A percentile compares a stretch with the other conserved stretches of the same genome.
These are phyloP conservation scores for Colletotrichum sp. DNA, from an alignment of 2,329 filamentous ascomycete species.

Conservation along the genomic window DNA sequence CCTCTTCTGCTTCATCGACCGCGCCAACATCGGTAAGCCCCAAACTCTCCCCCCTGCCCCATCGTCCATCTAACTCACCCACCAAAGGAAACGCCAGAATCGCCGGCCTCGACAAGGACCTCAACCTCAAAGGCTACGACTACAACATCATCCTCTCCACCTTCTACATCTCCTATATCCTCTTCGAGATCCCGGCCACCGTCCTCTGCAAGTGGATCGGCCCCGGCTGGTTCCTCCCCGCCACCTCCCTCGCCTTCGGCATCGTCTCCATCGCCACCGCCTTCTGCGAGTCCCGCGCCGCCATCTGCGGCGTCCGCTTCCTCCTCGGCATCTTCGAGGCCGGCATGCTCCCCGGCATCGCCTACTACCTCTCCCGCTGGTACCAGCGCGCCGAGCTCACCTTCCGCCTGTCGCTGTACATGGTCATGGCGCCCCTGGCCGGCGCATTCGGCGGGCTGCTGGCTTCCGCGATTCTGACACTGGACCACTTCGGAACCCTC, in stretches of 20 bases:
- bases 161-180: conserved; percentile 76
- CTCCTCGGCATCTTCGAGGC: conserved; percentile 73
- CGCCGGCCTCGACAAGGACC: conserved; percentile 67
- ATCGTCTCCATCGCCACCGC: conserved; percentile 68
- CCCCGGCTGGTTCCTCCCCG: conserved; percentile 74
- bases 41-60: fast-evolving
- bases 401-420: conserved; percentile 71
- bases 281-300: conserved; percentile 61
- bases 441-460: conserved; percentile 75
- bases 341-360: conserved; percentile 75
- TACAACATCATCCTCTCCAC: conserved; percentile 72
- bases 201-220: conserved; percentile 74
- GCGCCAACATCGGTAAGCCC: conserved; percentile 71
- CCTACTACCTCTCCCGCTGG: conserved; percentile 76
- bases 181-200: conserved; percentile 74
- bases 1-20: conserved; percentile 76
- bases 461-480: conserved; percentile 65
- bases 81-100: conserved; percentile 68
- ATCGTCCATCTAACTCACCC: background rate
- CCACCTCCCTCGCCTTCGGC: conserved; percentile 67
- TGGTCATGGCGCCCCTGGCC: conserved; percentile 73
- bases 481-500: conserved; percentile 62
- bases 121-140: conserved; percentile 64
- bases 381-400: conserved; percentile 72
- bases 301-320: conserved; percentile 67